Evolutionary conservation across 768 basidiomycete genomes (phyloP).

Genomic region (Cystofilobasidium macerans): DNA sequence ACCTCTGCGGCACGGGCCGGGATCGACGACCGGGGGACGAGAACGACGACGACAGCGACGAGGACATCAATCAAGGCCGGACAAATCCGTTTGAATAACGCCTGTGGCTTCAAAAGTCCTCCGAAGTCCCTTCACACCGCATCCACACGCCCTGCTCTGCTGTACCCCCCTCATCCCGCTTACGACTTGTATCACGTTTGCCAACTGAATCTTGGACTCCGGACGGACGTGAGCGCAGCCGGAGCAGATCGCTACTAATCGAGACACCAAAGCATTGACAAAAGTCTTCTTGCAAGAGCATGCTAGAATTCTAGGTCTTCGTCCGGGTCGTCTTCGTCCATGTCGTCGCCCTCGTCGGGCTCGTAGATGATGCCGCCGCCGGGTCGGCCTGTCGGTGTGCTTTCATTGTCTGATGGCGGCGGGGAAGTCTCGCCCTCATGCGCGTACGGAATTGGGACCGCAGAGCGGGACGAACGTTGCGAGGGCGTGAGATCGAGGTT

Average conservation of each 20-base stretch:
- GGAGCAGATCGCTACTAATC: too few relatives aligned
- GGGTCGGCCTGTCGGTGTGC: constrained; percentile 4
- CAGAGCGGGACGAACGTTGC: constrained; percentile 66
- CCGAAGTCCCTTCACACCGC: neutral
- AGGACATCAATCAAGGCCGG: neutral
- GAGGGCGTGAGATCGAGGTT: constrained; percentile 72
- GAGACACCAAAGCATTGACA: too few relatives aligned
- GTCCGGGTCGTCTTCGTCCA: constrained; percentile 92
- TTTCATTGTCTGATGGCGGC: constrained; percentile 19
- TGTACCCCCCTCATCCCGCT: too few relatives aligned
- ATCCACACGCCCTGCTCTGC: neutral
- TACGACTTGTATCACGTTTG: too few relatives aligned
- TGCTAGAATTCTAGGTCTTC: constrained; percentile 60
- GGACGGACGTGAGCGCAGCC: too few relatives aligned
- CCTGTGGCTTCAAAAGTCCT: neutral
- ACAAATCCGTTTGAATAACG: neutral
- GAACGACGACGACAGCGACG: neutral
- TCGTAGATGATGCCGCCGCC: constrained; percentile 59
- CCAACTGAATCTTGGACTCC: too few relatives aligned
- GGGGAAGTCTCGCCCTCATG: constrained; percentile 54
- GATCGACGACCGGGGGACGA: neutral
- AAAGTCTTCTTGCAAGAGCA: neutral
- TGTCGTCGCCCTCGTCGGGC: constrained; percentile 85
- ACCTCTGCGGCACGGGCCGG: neutral
- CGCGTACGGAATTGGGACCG: constrained; percentile 79